Evolutionary conservation across 768 basidiomycete species (phyloP).

Genomic region (Trametes gibbosa): DNA sequence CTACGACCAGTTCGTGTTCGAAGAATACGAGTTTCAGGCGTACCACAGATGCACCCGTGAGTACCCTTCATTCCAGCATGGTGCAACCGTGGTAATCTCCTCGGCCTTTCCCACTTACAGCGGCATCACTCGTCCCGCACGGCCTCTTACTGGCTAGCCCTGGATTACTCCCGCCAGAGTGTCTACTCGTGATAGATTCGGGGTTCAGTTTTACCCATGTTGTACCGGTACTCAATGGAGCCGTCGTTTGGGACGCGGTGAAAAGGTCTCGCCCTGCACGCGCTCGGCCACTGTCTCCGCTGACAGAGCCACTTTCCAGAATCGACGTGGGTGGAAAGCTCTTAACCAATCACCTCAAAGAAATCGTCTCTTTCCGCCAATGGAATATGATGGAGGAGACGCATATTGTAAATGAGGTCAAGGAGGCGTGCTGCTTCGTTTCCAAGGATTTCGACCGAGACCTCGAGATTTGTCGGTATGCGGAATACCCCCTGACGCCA

Average conservation of each 20-base stretch:
- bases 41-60: conserved; percentile 81
- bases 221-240: conserved; percentile 74
- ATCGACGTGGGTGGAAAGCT: conserved; percentile 96
- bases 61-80: conserved; percentile 31
- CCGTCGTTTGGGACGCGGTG: conserved; percentile 76
- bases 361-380: conserved; percentile 90
- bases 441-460: conserved; percentile 69
- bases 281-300: not conserved
- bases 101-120: conserved; percentile 36
- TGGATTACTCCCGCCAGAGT: conserved; percentile 61
- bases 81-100: conserved; percentile 16
- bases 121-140: conserved; percentile 75
- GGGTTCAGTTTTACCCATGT: conserved; percentile 96
- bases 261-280: conserved; percentile 54
- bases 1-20: conserved; percentile 94
- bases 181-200: conserved; percentile 79
- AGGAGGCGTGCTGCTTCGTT: conserved; percentile 89
- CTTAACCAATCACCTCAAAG: conserved; percentile 92
- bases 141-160: conserved; percentile 63
- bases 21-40: conserved; percentile 91
- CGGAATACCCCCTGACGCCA: conserved; percentile 17
- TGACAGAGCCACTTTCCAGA: conserved; percentile 38
- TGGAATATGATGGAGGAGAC: conserved; percentile 99
- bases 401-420: conserved; percentile 88
- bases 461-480: conserved; percentile 77